phyloP scores from a whole-genome alignment of 257 asterid species.

The Lycium ferocissimum region DNA sequence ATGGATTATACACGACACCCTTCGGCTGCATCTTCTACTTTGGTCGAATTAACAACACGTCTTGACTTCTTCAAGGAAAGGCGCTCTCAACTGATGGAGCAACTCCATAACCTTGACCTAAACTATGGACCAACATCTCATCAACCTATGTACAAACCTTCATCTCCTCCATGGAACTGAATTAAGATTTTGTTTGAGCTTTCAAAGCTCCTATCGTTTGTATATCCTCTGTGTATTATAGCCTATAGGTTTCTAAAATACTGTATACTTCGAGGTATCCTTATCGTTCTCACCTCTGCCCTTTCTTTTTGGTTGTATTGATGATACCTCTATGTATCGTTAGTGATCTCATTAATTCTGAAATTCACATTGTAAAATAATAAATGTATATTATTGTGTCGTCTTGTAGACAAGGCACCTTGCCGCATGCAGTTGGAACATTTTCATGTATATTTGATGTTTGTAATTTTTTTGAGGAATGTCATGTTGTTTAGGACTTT shows the following conservation, averaged over 20 bases:
- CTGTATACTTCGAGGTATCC: neutral
- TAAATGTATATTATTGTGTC: slow-evolving; percentile 1
- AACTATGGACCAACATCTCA: slow-evolving; percentile 70
- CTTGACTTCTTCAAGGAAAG: slow-evolving; percentile 95
- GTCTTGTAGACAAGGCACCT: slow-evolving; percentile 3
- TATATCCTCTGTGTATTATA: slow-evolving; percentile 46
- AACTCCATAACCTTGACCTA: slow-evolving; percentile 81
- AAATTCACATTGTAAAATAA: neutral
- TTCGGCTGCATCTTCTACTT: slow-evolving; percentile 69
- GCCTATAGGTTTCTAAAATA: neutral
- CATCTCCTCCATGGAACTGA: slow-evolving; percentile 93
- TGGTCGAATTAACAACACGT: slow-evolving; percentile 89
- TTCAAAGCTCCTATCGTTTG: slow-evolving; percentile 38
- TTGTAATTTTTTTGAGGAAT: neutral
- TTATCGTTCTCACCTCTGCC: neutral
- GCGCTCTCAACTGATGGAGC: slow-evolving; percentile 97
- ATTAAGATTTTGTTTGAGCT: slow-evolving; percentile 23
- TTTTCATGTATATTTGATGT: neutral
- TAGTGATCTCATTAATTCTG: slow-evolving; percentile 1
- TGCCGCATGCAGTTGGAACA: neutral
- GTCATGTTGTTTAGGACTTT: neutral
- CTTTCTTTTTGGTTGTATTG: neutral
- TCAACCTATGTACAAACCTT: slow-evolving; percentile 67
- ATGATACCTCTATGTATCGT: neutral
- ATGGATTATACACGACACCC: slow-evolving; percentile 66